Percentiles rank a stretch among this genome's conserved stretches.
phyloP scores from a whole-genome alignment of 257 asterid species.

The Petunia secreta region DNA sequence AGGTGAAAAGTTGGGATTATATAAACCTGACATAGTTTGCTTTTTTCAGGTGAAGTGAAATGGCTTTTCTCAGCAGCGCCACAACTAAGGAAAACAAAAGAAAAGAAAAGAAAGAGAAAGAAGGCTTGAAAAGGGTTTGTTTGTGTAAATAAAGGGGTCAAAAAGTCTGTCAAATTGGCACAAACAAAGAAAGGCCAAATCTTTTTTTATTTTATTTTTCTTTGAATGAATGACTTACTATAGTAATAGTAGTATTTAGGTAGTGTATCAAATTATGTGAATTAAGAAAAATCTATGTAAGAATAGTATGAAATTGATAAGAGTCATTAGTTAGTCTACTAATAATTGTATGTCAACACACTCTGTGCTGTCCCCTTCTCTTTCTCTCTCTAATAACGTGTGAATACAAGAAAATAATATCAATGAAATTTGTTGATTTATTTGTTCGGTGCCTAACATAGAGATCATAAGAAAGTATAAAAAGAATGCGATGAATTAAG shows the following conservation, averaged over 20 bases:
- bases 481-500: background rate
- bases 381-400: background rate
- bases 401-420: conserved; percentile 1
- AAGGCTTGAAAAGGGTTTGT: conserved; percentile 38
- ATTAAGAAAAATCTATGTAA: background rate
- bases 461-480: background rate
- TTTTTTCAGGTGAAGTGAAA: conserved; percentile 20
- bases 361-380: conserved; percentile 21
- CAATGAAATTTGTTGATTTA: background rate
- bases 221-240: background rate
- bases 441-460: background rate
- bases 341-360: background rate
- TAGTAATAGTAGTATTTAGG: background rate
- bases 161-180: conserved; percentile 33
- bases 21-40: conserved; percentile 69
- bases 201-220: background rate
- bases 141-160: conserved; percentile 22
- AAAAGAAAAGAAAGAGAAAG: conserved; percentile 3
- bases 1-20: conserved; percentile 82
- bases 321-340: background rate
- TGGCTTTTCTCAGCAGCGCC: conserved; percentile 27
- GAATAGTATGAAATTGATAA: conserved; percentile 13
- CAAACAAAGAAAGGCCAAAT: conserved; percentile 18
- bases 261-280: conserved; percentile 9
- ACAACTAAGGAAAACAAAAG: conserved; percentile 7